Evolutionary conservation across 1,284 basidiomycete genomes (phyloP), one percentile per base, ranked within the genome.

Genomic region (Melampsora occidentalis): DNA sequence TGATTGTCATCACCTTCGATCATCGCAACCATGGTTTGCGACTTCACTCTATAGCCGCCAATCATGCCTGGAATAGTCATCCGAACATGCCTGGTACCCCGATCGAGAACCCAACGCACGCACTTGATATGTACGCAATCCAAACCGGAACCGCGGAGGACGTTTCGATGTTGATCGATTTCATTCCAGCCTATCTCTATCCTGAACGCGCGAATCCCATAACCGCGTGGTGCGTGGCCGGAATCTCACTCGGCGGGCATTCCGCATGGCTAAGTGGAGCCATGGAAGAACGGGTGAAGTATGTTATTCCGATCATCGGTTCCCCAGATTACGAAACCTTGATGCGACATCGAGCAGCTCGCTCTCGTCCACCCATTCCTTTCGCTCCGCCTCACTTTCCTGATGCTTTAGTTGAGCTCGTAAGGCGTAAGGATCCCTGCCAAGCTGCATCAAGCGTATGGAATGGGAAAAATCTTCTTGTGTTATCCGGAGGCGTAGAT

Each of bases 191-290:
- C 0, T 91, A 90, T 82, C 83, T 96, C 28, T 96, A 91, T 81
- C 92, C 92, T 0, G 81, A 85, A 25, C 88, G 85, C 16, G 89
- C 94, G 79, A 85, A 88, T 14, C 82, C 80, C 5, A 87, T 96
- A 57, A 85, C 84, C 3, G 86, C 89, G 77, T 95, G 89, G 88
- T 88, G 89, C 48, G 81, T 84, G 18, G 86, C 86, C 0, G 92
- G 92, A 0, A 86, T 90, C 78, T 90, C 89, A 78, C 86, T 93
- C 0, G 91, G 92, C 0, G 91, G 91, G 0, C 92, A 93, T 80
- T 86, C 90, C 0, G 85, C 89, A 0, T 93, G 92, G 92, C 86
- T 91, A 48, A 84, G 86, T 0, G 76, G 18, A 49, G 78, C 57
- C 28, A n/a, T 22, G n/a, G 92, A 94, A 78, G 86, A 89, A 10